Evolutionary conservation across 2,329 filamentous ascomycete genomes (phyloP).

Genomic region (Calonectria pauciramosa): DNA sequence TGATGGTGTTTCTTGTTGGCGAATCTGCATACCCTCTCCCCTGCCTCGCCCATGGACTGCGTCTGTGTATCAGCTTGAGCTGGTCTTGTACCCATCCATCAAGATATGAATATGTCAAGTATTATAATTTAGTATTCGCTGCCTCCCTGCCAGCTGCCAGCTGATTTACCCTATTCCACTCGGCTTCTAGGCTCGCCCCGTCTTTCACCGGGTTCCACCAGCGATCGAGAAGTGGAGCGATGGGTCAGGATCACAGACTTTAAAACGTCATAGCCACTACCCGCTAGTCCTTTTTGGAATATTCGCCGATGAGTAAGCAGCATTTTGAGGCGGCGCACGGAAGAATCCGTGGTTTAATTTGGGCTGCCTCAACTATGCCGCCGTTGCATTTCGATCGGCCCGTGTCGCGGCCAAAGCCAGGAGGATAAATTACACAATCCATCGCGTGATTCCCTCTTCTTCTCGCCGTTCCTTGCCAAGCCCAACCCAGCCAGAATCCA

Average conservation of each 20-base stretch:
- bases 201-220: neutral
- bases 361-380: neutral
- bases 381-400: neutral
- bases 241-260: neutral
- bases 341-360: neutral
- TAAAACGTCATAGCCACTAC: neutral
- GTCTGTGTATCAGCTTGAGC: neutral
- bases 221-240: neutral
- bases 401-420: neutral
- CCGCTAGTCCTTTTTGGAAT: neutral
- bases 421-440: neutral
- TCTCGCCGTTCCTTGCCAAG: neutral
- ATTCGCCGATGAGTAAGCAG: conserved; percentile 5
- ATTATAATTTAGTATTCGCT: neutral
- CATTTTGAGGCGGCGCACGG: neutral
- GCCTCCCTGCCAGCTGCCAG: too few relatives aligned
- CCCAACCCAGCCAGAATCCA: neutral
- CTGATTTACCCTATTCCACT: neutral
- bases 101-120: neutral
- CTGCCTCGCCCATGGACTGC: neutral
- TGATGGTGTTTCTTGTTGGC: neutral
- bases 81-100: neutral
- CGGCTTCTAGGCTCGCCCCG: neutral
- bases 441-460: neutral
- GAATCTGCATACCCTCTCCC: neutral